These are phyloP conservation scores for Geotrichum fermentans DNA, from an alignment of 1,139 yeast species.

Conservation along the genomic window DNA sequence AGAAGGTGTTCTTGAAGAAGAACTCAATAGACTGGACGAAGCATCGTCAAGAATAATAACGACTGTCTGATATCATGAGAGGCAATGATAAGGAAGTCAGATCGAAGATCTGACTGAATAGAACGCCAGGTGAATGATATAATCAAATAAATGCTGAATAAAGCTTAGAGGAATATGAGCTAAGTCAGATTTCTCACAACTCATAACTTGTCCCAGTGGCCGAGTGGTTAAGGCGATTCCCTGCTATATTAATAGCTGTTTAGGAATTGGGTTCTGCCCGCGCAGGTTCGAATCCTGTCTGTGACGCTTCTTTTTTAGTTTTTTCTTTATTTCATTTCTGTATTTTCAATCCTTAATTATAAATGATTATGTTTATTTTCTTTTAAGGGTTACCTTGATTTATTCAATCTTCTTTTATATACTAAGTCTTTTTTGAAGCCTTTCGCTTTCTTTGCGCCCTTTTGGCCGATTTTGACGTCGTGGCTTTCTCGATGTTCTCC, in stretches of 20 bases:
- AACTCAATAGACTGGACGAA: too few species aligned
- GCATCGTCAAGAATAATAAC: too few species aligned
- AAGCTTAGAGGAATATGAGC: too few species aligned
- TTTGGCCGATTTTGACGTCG: background rate
- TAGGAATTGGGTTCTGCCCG: constrained; percentile 10
- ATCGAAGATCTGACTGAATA: too few species aligned
- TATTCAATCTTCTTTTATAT: background rate
- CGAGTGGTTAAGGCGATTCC: constrained; percentile 15
- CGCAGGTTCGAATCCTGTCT: constrained; percentile 10
- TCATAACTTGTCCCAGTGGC: constrained; percentile 10
- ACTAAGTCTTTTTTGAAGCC: background rate
- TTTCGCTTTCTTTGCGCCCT: background rate
- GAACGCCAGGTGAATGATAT: too few species aligned
- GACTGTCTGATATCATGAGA: too few species aligned
- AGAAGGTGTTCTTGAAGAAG: too few species aligned
- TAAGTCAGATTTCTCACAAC: too few species aligned
- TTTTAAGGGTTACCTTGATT: background rate
- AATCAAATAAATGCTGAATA: too few species aligned
- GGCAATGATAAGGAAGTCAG: too few species aligned
- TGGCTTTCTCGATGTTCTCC: background rate
- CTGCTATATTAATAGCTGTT: constrained; percentile 7
- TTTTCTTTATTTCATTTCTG: background rate
- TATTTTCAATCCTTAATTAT: background rate
- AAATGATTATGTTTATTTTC: background rate
- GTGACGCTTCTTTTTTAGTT: constrained; percentile 3